Evolutionary conservation across 73 alveolate genomes (phyloP).

Genomic region (Stentor coeruleus): DNA sequence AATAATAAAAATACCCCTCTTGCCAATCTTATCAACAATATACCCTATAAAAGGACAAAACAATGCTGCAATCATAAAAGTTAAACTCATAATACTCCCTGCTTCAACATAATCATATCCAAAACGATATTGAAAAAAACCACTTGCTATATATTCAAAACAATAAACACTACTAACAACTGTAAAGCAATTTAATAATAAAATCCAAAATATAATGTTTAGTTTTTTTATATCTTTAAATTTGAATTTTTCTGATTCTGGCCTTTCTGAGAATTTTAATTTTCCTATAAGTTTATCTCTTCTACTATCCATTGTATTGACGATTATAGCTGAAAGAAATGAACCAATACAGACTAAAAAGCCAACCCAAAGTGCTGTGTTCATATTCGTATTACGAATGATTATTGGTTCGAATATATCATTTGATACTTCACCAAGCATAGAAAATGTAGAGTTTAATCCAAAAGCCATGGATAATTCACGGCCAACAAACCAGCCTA

Average conservation of each 20-base stretch:
- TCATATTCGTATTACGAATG: background rate
- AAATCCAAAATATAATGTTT: conserved; percentile 58
- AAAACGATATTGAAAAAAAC: conserved; percentile 43
- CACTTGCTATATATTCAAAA: conserved; percentile 57
- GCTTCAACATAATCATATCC: conserved; percentile 55
- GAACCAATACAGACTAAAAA: conserved; percentile 46
- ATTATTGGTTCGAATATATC: conserved; percentile 6
- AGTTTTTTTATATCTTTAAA: conserved; percentile 64
- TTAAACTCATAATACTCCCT: conserved; percentile 42
- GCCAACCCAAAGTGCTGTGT: conserved; percentile 63
- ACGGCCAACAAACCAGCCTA: conserved; percentile 90
- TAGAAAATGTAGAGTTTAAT: conserved; percentile 59
- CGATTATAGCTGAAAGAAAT: conserved; percentile 35
- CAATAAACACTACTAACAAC: conserved; percentile 62
- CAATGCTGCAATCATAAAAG: conserved; percentile 57
- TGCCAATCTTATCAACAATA: conserved; percentile 56
- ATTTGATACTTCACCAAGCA: conserved; percentile 70
- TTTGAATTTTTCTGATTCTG: conserved; percentile 60
- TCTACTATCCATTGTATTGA: conserved; percentile 36
- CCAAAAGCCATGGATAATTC: conserved; percentile 95
- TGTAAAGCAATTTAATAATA: conserved; percentile 56
- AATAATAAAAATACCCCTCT: conserved; percentile 48
- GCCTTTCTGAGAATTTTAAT: no score
- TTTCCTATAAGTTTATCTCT: conserved; percentile 28
- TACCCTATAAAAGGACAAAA: conserved; percentile 73